Base-by-base conservation (phyloP, 2,329 filamentous ascomycete species). In the Curvularia eragrostidis region DNA sequence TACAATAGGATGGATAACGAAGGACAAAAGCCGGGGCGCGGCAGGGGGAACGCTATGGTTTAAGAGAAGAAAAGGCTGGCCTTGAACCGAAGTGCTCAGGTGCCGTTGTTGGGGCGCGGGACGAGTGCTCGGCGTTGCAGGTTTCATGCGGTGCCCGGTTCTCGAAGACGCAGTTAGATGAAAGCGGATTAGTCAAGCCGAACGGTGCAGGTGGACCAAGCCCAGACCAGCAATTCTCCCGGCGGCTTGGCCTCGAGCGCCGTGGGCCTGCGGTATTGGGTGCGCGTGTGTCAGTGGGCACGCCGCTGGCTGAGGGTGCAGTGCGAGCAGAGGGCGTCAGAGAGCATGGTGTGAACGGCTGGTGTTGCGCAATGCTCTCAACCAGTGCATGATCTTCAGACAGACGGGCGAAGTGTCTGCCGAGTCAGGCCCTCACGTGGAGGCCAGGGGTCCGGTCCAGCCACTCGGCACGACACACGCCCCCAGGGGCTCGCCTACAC, bases 361-460 rank as follows among this genome's bases (percentile, higher is more conserved):
- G 21, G n/a, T 39, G 44, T 48, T 43, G 44, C 50, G 43, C 49
- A 57, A 39, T 43, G 30, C 26, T 36, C 43, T 32, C 21, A 50
- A 23, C 32, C 6, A 19, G 24, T 23, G 30, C 23, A 30, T 6
- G 28, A 30, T 39, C 42, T 13, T 13, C 32, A 26, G 24, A 42
- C 48, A n/a, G 46, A 28, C n/a, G 13, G 8, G 15, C 3, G 2
- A 19, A 8, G 24, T n/a, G 39, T 19, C 39, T 39, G 7, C 42
- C 62, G 62, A 66, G 63, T 64, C 61, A 66, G 50, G 19, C 26
- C 43, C 36, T 58, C 63, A 56, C 63, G 61, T 64, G 63, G 61
- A 24, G 28, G 46, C 26, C 54, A 51, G 54, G 46, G 49, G 47
- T 42, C 21, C 21, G 10, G 47, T 42, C 21, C 21, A 15, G 39